phyloP scores from a whole-genome alignment of 2,329 filamentous ascomycete species.

The Diaporthe caulivora region DNA sequence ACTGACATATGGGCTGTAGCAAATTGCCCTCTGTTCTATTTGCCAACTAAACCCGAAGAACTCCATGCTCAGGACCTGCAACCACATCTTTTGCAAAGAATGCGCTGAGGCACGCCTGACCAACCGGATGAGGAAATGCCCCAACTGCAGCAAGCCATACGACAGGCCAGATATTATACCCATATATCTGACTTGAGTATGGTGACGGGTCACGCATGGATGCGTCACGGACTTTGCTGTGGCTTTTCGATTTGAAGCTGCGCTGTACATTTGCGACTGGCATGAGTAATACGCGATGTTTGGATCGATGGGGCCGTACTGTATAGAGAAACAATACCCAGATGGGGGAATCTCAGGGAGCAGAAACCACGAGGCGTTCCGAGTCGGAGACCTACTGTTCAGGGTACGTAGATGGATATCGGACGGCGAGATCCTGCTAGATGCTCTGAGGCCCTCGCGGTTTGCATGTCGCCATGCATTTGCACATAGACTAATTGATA shows the following conservation, averaged over 20 bases:
- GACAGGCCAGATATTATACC: conserved; percentile 91
- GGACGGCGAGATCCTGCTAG: conserved; percentile 16
- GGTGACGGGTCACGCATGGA: not conserved
- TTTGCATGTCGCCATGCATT: conserved; percentile 33
- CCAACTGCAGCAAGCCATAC: conserved; percentile 92
- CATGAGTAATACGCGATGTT: conserved; percentile 9
- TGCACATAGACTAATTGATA: conserved; percentile 38
- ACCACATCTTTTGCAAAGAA: conserved; percentile 91
- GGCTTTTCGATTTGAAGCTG: conserved; percentile 13
- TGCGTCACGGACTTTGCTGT: not conserved
- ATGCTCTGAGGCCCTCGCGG: conserved; percentile 20
- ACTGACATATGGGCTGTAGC: conserved; percentile 62
- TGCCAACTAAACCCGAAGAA: conserved; percentile 96
- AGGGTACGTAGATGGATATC: conserved; percentile 34
- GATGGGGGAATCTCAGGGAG: conserved; percentile 7
- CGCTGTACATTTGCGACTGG: conserved; percentile 16
- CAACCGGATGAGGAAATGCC: conserved; percentile 94
- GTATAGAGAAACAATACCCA: conserved; percentile 37
- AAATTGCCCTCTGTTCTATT: conserved; percentile 87
- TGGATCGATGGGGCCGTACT: conserved; percentile 29
- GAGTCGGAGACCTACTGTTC: conserved; percentile 30
- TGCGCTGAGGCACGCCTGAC: conserved; percentile 91
- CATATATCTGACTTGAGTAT: conserved; percentile 59
- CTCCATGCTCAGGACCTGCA: conserved; percentile 91
- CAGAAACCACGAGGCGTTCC: conserved; percentile 34